phyloP scores from a whole-genome alignment of 345 rosid genomes.

The Salix udensis region DNA sequence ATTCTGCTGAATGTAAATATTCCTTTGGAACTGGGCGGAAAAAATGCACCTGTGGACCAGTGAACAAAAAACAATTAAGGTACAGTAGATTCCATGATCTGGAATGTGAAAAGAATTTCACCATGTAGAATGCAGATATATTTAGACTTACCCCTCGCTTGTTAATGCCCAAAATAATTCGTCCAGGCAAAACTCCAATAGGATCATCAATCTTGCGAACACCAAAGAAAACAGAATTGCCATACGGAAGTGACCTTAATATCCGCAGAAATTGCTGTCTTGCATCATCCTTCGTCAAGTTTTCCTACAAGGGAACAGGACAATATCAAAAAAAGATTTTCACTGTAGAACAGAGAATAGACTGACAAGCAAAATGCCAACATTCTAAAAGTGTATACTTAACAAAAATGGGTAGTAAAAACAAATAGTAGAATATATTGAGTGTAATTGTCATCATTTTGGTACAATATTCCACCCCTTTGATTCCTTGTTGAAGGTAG shows the following conservation, averaged over 20 bases:
- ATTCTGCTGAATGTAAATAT: conserved; percentile 88
- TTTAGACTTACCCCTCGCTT: conserved; percentile 82
- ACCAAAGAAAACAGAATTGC: conserved; percentile 87
- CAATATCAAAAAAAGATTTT: background rate
- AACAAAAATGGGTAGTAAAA: background rate
- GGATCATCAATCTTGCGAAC: conserved; percentile 98
- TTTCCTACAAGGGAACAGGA: conserved; percentile 50
- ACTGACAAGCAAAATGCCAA: background rate
- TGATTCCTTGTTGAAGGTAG: background rate
- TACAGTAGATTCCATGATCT: background rate
- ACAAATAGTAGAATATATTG: background rate
- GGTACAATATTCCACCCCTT: background rate
- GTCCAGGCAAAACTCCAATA: conserved; percentile 90
- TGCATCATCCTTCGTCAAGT: conserved; percentile 89
- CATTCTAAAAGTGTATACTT: background rate
- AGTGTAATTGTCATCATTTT: background rate
- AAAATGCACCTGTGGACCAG: conserved; percentile 67
- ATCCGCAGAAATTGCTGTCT: conserved; percentile 88
- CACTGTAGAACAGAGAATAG: background rate
- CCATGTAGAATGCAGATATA: background rate
- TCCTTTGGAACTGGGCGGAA: conserved; percentile 98
- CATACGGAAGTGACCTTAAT: conserved; percentile 78
- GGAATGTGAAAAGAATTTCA: background rate
- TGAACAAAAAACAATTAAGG: conserved; percentile 15
- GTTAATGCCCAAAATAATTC: conserved; percentile 88